Conservation (phyloP, 176 grass and related monocot species). For the Musa itinerans region DNA sequence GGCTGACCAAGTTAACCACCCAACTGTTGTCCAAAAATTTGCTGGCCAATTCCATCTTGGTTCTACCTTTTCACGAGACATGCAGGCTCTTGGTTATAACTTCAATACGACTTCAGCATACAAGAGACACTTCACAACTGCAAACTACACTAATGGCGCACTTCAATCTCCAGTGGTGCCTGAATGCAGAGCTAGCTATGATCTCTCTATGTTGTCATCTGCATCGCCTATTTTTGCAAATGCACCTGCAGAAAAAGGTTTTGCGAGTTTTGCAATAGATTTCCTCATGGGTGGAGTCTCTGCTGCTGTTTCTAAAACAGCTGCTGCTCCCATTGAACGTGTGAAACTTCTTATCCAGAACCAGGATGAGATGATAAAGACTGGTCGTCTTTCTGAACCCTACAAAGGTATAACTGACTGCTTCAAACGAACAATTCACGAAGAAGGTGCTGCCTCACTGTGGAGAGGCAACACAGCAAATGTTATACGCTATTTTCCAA, state of each 20-base stretch:
- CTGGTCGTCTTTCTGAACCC: slow-evolving; percentile 2
- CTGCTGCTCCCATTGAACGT: slow-evolving; percentile 17
- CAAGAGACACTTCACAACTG: neutral
- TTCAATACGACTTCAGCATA: neutral
- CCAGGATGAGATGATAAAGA: slow-evolving; percentile 18
- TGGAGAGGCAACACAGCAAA: slow-evolving; percentile 13
- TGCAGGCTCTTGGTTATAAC: neutral
- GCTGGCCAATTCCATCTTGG: neutral
- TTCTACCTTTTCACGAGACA: neutral
- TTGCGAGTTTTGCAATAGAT: neutral
- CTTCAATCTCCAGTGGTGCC: neutral
- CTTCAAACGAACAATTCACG: neutral
- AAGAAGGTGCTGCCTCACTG: neutral
- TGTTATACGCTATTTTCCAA: slow-evolving; percentile 15
- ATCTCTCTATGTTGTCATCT: neutral
- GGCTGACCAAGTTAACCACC: neutral
- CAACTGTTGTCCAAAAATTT: slow-evolving; percentile 1
- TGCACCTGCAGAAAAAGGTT: slow-evolving; percentile 12
- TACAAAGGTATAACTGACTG: slow-evolving; percentile 9
- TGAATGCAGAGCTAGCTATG: slow-evolving; percentile 1
- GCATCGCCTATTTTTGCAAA: neutral
- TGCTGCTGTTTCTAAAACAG: slow-evolving; percentile 11
- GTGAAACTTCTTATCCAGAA: slow-evolving; percentile 18
- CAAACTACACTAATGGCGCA: neutral
- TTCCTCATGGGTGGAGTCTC: slow-evolving; percentile 17